Evolutionary conservation across 257 asterid species (phyloP), one percentile per base, ranked within the genome.

Genomic region (Scutellaria galericulata): DNA sequence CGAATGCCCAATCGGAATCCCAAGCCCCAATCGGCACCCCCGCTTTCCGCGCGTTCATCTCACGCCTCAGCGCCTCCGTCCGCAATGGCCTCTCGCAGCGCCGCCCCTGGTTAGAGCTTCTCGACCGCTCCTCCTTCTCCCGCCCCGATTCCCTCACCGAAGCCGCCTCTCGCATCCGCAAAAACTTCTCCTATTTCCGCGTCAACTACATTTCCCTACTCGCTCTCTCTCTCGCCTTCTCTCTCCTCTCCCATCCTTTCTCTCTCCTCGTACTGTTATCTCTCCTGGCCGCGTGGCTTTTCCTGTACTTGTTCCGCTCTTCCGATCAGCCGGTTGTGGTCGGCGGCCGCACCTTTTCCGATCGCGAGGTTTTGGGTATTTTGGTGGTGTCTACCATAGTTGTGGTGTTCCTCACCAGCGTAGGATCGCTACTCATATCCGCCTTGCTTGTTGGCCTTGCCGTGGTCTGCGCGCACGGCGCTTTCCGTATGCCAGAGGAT

Each of bases 81-180:
- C 88, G 93, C 75, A 89, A 79, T 55, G 89, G 89, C 72, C 74
- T 88, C 79, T 73, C 97, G 39, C 96, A 86, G 75, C 96, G 97
- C 71, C 96, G 98, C 59, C 98, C 97, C 31, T 93, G 97, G 97
- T 65, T 74, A 15, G 98, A 93, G 64, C 95, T 93, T 55, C 41
- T 90, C 47, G 98, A 93, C 50, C 96, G 97, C 39, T 64, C 96
- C 71, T 86, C 98, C 80, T 89, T 90, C 82, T 50, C 95, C 75
- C 96, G 97, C 15, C 98, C 98, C 2, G 97, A 93, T 9, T 77
- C 88, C 80, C 83, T 93, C 73, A 24, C 97, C 74, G 98, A 93
- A 13, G 96, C 98, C 72, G 92, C 90, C 66, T 86, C 98, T 0
- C 97, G 97, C 73, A 72, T 93, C 79, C 82, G 94, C 57, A 89